A percentile compares a stretch with the other conserved stretches of the same genome.
phyloP scores from a whole-genome alignment of 2,329 filamentous ascomycete genomes.

The Dendryphion nanum region DNA sequence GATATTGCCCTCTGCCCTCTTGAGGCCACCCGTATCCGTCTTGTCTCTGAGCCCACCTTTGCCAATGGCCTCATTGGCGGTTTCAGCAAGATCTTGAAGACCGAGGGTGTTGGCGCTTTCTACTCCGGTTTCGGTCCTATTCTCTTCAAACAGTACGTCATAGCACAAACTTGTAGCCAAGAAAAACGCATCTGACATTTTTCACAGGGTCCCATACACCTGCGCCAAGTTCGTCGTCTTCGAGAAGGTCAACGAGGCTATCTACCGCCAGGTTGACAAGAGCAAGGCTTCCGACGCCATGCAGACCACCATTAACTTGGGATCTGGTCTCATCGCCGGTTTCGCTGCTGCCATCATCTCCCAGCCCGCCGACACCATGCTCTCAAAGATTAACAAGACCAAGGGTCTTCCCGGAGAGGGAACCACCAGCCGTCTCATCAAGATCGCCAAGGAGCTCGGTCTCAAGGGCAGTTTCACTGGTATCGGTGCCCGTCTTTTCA shows the following conservation, averaged over 20 bases:
- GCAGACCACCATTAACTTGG: slow-evolving; percentile 80
- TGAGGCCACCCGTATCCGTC: slow-evolving; percentile 89
- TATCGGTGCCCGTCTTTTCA: slow-evolving; percentile 74
- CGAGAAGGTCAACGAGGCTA: slow-evolving; percentile 78
- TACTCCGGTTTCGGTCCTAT: slow-evolving; percentile 79
- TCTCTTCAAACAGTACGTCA: slow-evolving; percentile 44
- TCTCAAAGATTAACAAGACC: slow-evolving; percentile 95
- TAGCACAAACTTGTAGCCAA: not conserved
- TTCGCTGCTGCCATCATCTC: slow-evolving; percentile 85
- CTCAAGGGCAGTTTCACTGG: slow-evolving; percentile 74
- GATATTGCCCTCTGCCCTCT: slow-evolving; percentile 87
- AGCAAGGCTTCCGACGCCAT: slow-evolving; percentile 62
- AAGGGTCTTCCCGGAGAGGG: slow-evolving; percentile 83
- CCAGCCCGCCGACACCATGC: slow-evolving; percentile 90
- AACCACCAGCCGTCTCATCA: slow-evolving; percentile 75
- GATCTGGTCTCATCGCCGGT: slow-evolving; percentile 80
- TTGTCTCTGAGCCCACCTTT: slow-evolving; percentile 84
- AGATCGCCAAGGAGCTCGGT: slow-evolving; percentile 85
- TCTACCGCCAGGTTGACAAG: slow-evolving; percentile 72
- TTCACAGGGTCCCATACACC: slow-evolving; percentile 76
- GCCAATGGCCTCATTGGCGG: slow-evolving; percentile 76
- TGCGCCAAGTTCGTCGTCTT: slow-evolving; percentile 95
- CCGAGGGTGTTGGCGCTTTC: slow-evolving; percentile 81
- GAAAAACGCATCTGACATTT: not conserved
- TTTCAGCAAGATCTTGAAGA: slow-evolving; percentile 79